A percentile compares a stretch with the other conserved stretches of the same genome.
These are phyloP conservation scores for Corchorus capsularis DNA, from an alignment of 345 rosid species.

Conservation along the genomic window DNA sequence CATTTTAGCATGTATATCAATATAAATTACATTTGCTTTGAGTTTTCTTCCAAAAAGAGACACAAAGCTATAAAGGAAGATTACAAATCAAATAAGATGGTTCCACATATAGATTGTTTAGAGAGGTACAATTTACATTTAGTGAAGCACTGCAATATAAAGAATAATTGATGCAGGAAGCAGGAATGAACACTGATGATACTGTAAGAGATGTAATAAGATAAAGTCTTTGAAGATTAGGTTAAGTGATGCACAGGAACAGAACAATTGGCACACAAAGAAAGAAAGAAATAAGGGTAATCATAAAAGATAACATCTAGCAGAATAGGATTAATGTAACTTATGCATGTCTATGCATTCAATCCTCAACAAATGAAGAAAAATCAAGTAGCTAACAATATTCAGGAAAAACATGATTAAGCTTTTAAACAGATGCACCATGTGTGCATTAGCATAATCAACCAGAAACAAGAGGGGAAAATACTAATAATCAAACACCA, in stretches of 20 bases:
- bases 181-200: neutral
- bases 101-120: neutral
- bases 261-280: neutral
- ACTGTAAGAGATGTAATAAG: neutral
- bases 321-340: neutral
- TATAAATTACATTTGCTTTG: neutral
- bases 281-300: neutral
- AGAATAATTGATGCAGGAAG: neutral
- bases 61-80: neutral
- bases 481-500: neutral
- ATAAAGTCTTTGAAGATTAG: neutral
- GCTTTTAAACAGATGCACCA: neutral
- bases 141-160: neutral
- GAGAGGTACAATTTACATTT: neutral
- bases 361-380: neutral
- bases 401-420: too few species aligned
- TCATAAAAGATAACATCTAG: neutral
- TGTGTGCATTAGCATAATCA: neutral
- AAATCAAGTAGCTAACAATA: neutral
- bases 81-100: neutral
- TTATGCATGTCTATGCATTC: neutral
- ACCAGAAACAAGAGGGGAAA: neutral
- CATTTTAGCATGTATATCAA: neutral
- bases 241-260: neutral
- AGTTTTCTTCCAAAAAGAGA: neutral